Base-by-base conservation (phyloP, 768 basidiomycete species). In the Postia placenta region DNA sequence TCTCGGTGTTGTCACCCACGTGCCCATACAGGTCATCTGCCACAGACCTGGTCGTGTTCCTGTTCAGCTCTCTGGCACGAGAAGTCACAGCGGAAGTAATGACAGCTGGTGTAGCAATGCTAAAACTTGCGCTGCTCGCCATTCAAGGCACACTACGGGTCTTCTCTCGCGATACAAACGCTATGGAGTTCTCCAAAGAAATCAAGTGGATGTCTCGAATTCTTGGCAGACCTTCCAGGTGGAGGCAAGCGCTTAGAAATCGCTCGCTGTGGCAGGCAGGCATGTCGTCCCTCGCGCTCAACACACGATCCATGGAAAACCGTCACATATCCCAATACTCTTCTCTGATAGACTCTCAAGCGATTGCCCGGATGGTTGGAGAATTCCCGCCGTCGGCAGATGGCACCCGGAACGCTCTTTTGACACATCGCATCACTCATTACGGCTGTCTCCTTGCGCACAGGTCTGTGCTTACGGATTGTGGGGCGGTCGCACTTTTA, bases 1-100 rank as follows among this genome's bases (percentile, higher is more conserved):
- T 60, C 15, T 48, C 59, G 14, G 47, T 45, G 25, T 6, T 55
- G 27, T 45, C 40, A n/a, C 49, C 41, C 22, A 24, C 47, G 17
- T 58, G 48, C 25, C 59, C 59, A 15, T 60, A 54, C 48, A 43
- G 46, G 17, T 58, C 59, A 0, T 24, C 55, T 20, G 47, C 59
- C 5, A 36, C 28, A 11, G 27, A 43, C 35, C 24, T 37, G 7
- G 43, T 27, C 30, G n/a, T 26, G 1, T 11, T 24, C n/a, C n/a
- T n/a, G 6, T 14, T 41, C 7, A 24, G 25, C 28, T 28, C 39
- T 6, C 23, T 50, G 14, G 42, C 45, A 9, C 15, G 38, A 17
- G 38, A 40, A 17, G 6, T 40, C 9, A 9, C 19, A 9, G 17
- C 20, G 38, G 38, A 40, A 6, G 6, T 40, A 17, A 22, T 40